Percentiles rank a stretch among this genome's conserved stretches.
Conservation (phyloP, 2,329 filamentous ascomycete genomes). For the Aphanoascus verrucosus region DNA sequence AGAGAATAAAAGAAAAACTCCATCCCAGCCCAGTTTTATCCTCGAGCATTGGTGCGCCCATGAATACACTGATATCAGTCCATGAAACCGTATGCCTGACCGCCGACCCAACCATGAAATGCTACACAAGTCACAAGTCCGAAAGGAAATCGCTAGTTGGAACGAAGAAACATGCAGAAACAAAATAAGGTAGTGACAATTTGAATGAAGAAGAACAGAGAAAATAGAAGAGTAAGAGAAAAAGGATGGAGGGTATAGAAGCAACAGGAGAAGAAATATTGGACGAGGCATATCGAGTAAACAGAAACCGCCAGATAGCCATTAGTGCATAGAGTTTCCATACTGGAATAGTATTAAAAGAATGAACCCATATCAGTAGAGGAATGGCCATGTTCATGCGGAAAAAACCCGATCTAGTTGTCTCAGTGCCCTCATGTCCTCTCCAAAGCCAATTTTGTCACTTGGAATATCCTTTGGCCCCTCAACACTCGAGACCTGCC, state of each 20-base stretch:
- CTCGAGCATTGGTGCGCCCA: no score
- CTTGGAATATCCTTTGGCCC: conserved; percentile 46
- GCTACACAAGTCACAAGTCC: background rate
- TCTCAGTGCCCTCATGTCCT: conserved; percentile 55
- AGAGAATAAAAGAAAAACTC: no score
- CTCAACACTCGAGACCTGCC: conserved; percentile 11
- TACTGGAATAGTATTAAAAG: background rate
- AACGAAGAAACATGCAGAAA: background rate
- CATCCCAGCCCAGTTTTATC: no score
- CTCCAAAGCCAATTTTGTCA: conserved; percentile 47
- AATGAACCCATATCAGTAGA: background rate
- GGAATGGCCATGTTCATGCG: conserved; percentile 20
- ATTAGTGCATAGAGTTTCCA: background rate
- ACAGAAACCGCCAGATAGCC: background rate
- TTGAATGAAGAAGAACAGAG: no score
- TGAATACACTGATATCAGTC: no score
- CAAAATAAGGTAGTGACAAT: background rate
- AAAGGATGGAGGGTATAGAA: background rate
- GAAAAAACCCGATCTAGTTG: conserved; percentile 51
- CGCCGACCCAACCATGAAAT: conserved; percentile 4
- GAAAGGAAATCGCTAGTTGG: conserved; percentile 1
- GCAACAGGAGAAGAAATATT: background rate
- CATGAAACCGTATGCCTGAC: background rate
- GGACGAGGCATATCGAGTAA: background rate
- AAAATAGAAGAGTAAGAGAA: background rate